Conservation (phyloP, 148 eudicot genomes). For the Fagopyrum esculentum region DNA sequence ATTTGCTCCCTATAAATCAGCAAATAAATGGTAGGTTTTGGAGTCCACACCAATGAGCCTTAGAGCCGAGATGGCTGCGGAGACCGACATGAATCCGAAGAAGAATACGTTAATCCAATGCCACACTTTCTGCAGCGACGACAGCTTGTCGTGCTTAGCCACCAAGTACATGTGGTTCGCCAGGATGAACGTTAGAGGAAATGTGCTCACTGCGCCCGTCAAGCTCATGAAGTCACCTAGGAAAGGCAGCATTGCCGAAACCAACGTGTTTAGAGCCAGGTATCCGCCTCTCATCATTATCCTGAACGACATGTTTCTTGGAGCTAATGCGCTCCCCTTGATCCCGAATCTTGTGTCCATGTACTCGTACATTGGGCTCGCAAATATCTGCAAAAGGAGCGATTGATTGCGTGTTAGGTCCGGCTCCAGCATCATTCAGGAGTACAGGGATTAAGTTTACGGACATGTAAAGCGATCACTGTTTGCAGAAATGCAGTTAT, state of each 20-base stretch:
- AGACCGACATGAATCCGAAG: slow-evolving; percentile 4
- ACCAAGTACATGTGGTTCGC: slow-evolving; percentile 15
- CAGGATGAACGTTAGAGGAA: slow-evolving; percentile 59
- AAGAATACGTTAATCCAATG: slow-evolving; percentile 12
- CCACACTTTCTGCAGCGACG: background rate
- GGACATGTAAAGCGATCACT: slow-evolving; percentile 74
- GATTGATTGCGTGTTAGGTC: no score
- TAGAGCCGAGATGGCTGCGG: slow-evolving; percentile 8
- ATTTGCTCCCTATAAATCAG: background rate
- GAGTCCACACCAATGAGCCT: slow-evolving; percentile 13
- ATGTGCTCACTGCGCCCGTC: slow-evolving; percentile 83
- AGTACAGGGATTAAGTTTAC: background rate
- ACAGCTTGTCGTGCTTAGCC: background rate
- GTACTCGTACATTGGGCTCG: slow-evolving; percentile 90
- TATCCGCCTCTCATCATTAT: slow-evolving; percentile 71
- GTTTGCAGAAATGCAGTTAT: slow-evolving; percentile 70
- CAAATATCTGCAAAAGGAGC: slow-evolving; percentile 70
- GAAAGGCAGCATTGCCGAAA: slow-evolving; percentile 73
- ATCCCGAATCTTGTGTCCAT: slow-evolving; percentile 75
- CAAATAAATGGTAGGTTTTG: slow-evolving; percentile 9
- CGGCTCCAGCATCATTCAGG: no score
- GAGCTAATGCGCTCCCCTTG: slow-evolving; percentile 59
- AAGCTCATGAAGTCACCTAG: slow-evolving; percentile 97
- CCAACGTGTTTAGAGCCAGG: slow-evolving; percentile 52
- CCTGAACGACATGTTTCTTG: slow-evolving; percentile 54